phyloP scores from a whole-genome alignment of 148 eudicot species.

The Camellia sinensis region DNA sequence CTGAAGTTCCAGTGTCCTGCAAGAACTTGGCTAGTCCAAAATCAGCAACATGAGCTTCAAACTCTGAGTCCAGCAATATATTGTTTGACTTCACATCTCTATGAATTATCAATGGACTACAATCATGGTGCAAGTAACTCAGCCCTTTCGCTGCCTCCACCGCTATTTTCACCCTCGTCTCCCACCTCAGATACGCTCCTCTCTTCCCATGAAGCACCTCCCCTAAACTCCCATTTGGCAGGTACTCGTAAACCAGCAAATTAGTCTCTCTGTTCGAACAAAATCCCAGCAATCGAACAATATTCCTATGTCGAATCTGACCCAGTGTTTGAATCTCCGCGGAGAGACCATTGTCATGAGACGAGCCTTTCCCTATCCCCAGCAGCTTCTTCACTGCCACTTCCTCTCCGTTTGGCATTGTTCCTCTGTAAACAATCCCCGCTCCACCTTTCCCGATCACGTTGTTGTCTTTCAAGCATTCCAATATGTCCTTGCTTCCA shows the following conservation, averaged over 20 bases:
- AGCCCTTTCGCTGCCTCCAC: conserved; percentile 60
- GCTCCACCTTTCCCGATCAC: conserved; percentile 64
- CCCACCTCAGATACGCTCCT: conserved; percentile 47
- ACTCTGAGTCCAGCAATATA: too few species aligned
- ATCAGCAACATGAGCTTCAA: too few species aligned
- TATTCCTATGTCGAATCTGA: conserved; percentile 53
- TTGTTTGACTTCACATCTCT: conserved; percentile 61
- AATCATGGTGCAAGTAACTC: conserved; percentile 65
- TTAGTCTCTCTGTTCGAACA: conserved; percentile 61
- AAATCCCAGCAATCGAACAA: conserved; percentile 52
- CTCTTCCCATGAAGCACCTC: conserved; percentile 55
- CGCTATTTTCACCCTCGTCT: conserved; percentile 52
- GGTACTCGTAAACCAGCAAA: conserved; percentile 51
- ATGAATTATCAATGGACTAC: conserved; percentile 54
- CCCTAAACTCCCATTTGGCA: conserved; percentile 21
- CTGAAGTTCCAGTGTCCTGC: too few species aligned
- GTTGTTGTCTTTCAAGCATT: conserved; percentile 51
- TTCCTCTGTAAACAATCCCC: conserved; percentile 53
- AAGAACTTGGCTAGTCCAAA: too few species aligned
- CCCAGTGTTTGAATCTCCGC: conserved; percentile 61
- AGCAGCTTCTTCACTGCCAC: conserved; percentile 54
- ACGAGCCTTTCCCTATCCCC: conserved; percentile 37
- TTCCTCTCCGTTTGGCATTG: conserved; percentile 55
- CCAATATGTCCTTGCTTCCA: conserved; percentile 36
- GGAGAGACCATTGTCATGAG: conserved; percentile 54